Base-by-base conservation (phyloP, 2,329 filamentous ascomycete genomes). In the Ophioceras dolichostomum region DNA sequence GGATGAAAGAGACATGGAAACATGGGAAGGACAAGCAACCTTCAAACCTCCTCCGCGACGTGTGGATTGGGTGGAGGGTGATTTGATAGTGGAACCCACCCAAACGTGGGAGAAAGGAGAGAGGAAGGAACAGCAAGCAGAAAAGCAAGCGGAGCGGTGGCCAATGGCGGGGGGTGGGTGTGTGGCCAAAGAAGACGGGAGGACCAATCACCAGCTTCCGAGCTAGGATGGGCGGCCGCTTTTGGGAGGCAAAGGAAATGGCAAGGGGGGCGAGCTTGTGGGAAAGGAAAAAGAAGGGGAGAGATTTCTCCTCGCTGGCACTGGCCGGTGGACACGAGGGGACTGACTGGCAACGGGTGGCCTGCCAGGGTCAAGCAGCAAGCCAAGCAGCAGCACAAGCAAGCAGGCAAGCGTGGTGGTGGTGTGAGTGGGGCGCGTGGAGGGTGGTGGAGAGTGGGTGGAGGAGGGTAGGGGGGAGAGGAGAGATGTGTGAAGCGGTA, bases 81-180 rank as follows among this genome's bases (percentile, higher is more conserved):
- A n/a, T n/a, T n/a, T n/a, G n/a, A 44, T 47, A 50, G 57, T 59
- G 57, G 58, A 55, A 64, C 63, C 60, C 48, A 57, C 62, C 41
- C 63, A 68, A 68, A 62, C 16, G 61, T 56, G 21, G 62, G 58
- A 65, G 65, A 65, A 57, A 64, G 64, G 53, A 45, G 49, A 47
- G 45, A 41, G 47, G 51, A 57, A 58, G 60, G 57, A n/a, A n/a
- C n/a, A n/a, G n/a, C n/a, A n/a, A n/a, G n/a, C n/a, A n/a, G n/a
- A n/a, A n/a, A n/a, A n/a, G n/a, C n/a, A n/a, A n/a, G n/a, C n/a
- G n/a, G n/a, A n/a, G n/a, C n/a, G n/a, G 53, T 57, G 58, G 47
- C 68, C 68, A 73, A 71, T 72, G 57, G 59, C 51, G 49, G 52
- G 38, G 33, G 42, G 36, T 49, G 42, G 31, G 16, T 18, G 31